phyloP scores from a whole-genome alignment of 805 yeast species.

The Wickerhamiella qilinensis region DNA sequence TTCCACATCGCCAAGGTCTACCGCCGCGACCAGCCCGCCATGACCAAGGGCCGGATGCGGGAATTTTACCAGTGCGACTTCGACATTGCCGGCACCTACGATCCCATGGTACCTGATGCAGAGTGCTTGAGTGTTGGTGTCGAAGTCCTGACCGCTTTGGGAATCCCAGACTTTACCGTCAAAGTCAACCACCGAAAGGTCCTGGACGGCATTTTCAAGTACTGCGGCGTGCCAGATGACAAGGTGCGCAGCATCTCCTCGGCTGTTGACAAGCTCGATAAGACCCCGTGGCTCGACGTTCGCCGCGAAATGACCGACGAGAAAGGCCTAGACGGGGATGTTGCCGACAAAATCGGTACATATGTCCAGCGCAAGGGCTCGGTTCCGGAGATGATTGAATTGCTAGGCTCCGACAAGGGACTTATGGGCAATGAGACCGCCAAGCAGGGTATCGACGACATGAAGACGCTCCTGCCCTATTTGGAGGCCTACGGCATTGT shows the following conservation, averaged over 20 bases:
- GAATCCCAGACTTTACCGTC: constrained; percentile 76
- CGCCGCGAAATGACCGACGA: constrained; percentile 84
- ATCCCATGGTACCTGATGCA: constrained; percentile 91
- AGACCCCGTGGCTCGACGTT: constrained; percentile 89
- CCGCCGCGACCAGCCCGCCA: constrained; percentile 98
- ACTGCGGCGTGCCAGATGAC: constrained; percentile 85
- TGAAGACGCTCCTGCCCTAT: constrained; percentile 57
- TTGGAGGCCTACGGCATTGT: constrained; percentile 65
- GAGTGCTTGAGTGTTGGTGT: constrained; percentile 69
- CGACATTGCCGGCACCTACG: constrained; percentile 88
- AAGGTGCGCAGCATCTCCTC: constrained; percentile 87
- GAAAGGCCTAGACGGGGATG: constrained; percentile 77
- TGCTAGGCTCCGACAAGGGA: constrained; percentile 39
- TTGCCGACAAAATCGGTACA: constrained; percentile 85
- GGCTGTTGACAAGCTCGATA: constrained; percentile 94
- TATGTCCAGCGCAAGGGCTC: constrained; percentile 72
- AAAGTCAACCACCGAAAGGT: constrained; percentile 92
- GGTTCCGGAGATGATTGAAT: constrained; percentile 28
- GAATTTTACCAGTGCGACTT: constrained; percentile 98
- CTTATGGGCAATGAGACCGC: constrained; percentile 58
- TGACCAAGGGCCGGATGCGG: constrained; percentile 99
- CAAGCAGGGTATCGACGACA: constrained; percentile 63
- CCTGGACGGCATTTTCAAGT: constrained; percentile 87
- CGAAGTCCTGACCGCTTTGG: constrained; percentile 71
- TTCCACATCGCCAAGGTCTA: constrained; percentile 97